Evolutionary conservation across 108 stramenopile species (phyloP).

Genomic region (Skeletonema marinoi): DNA sequence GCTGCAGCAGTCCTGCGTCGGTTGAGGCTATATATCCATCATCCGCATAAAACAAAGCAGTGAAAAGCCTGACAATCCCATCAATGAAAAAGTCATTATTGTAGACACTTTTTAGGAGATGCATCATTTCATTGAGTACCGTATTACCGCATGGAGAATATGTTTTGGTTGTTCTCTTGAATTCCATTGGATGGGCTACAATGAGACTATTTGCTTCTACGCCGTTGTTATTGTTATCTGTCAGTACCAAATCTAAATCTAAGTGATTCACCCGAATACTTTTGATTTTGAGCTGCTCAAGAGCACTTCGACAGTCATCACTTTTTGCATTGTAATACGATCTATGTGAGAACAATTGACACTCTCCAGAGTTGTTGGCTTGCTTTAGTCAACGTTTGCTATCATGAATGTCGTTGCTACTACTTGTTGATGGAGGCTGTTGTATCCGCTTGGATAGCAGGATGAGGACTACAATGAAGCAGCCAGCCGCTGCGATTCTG

Average conservation of each 20-base stretch:
- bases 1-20: too few relatives aligned
- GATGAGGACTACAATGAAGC: too few relatives aligned
- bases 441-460: too few relatives aligned
- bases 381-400: slow-evolving; percentile 1
- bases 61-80: too few relatives aligned
- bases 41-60: too few relatives aligned
- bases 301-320: not conserved
- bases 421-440: too few relatives aligned
- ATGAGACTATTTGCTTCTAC: not conserved
- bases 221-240: not conserved
- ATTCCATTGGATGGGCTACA: slow-evolving; percentile 33
- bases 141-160: slow-evolving; percentile 24
- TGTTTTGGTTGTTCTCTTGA: not conserved
- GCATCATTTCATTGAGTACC: slow-evolving; percentile 14
- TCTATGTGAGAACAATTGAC: slow-evolving; percentile 11
- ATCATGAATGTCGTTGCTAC: not conserved
- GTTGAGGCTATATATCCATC: too few relatives aligned
- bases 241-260: slow-evolving; percentile 23
- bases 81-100: slow-evolving; percentile 10
- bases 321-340: slow-evolving; percentile 2
- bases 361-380: slow-evolving; percentile 2
- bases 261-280: slow-evolving; percentile 16
- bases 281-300: not conserved
- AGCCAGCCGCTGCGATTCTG: too few relatives aligned
- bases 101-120: slow-evolving; percentile 12